Evolutionary conservation across 257 asterid genomes (phyloP).

Genomic region (Coffea eugenioides): DNA sequence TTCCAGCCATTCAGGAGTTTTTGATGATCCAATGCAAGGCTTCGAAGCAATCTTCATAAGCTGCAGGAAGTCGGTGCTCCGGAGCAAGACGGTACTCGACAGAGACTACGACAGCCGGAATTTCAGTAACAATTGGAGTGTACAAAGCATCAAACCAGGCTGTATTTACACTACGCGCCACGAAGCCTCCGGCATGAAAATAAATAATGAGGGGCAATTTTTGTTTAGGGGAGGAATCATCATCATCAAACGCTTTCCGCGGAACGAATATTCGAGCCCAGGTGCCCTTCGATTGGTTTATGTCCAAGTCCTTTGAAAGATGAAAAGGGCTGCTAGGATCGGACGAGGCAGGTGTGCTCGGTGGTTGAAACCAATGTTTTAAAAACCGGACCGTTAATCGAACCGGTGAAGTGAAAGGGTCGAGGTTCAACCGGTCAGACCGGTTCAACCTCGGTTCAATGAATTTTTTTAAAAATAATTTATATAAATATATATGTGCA

Average conservation of each 20-base stretch:
- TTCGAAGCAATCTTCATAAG: too few relatives aligned
- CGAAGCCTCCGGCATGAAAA: constrained; percentile 56
- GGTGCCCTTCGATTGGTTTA: constrained; percentile 26
- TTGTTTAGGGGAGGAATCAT: not conserved
- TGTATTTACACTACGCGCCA: constrained; percentile 13
- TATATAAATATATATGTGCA: too few relatives aligned
- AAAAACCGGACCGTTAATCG: too few relatives aligned
- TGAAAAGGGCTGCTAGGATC: constrained; percentile 17
- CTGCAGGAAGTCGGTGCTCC: too few relatives aligned
- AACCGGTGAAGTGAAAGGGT: too few relatives aligned
- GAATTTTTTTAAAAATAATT: too few relatives aligned
- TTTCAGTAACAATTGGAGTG: not conserved
- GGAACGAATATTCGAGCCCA: constrained; percentile 37
- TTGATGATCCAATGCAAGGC: too few relatives aligned
- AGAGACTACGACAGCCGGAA: too few relatives aligned
- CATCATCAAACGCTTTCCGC: not conserved
- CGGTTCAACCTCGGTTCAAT: too few relatives aligned
- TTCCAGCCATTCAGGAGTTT: constrained; percentile 33
- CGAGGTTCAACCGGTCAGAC: too few relatives aligned
- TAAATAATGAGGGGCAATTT: constrained; percentile 42
- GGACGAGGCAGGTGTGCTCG: constrained; percentile 17
- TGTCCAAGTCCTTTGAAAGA: constrained; percentile 33
- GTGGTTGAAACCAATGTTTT: not conserved
- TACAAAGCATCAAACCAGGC: constrained; percentile 19
- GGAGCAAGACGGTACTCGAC: too few relatives aligned